Evolutionary conservation across 1,284 basidiomycete species (phyloP).

Genomic region (Tilletia caries): DNA sequence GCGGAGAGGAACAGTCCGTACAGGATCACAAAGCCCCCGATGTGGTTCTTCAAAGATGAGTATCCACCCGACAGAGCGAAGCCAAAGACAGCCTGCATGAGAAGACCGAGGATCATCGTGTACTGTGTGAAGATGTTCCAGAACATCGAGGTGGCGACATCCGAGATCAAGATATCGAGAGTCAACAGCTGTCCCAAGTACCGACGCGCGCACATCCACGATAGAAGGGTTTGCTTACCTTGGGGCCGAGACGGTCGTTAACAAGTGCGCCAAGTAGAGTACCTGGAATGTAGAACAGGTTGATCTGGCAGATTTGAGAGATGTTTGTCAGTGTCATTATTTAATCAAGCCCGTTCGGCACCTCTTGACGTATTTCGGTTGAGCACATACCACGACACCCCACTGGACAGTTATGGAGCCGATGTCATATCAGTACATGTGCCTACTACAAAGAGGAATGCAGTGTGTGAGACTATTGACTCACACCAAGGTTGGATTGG

Average conservation of each 20-base stretch:
- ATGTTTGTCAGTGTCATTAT: conserved; percentile 34
- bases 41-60: conserved; percentile 26
- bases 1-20: conserved; percentile 87
- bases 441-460: too few relatives aligned
- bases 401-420: neutral
- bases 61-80: conserved; percentile 58
- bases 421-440: too few relatives aligned
- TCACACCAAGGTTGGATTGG: conserved; percentile 12
- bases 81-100: conserved; percentile 56
- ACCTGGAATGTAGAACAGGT: conserved; percentile 61
- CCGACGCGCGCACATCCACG: conserved; percentile 58
- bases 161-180: neutral
- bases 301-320: conserved; percentile 55
- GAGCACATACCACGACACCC: neutral
- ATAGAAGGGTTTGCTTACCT: conserved; percentile 58
- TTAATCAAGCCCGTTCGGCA: neutral
- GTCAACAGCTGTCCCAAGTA: too few relatives aligned
- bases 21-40: conserved; percentile 64
- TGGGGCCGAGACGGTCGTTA: conserved; percentile 56
- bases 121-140: neutral
- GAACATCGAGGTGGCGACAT: too few relatives aligned
- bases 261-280: conserved; percentile 73
- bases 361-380: neutral
- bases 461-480: neutral
- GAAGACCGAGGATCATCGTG: conserved; percentile 41